A percentile compares a stretch with the other conserved stretches of the same genome.
Evolutionary conservation across 208 protist species (phyloP).

Genomic region (Leishmania arabica): DNA sequence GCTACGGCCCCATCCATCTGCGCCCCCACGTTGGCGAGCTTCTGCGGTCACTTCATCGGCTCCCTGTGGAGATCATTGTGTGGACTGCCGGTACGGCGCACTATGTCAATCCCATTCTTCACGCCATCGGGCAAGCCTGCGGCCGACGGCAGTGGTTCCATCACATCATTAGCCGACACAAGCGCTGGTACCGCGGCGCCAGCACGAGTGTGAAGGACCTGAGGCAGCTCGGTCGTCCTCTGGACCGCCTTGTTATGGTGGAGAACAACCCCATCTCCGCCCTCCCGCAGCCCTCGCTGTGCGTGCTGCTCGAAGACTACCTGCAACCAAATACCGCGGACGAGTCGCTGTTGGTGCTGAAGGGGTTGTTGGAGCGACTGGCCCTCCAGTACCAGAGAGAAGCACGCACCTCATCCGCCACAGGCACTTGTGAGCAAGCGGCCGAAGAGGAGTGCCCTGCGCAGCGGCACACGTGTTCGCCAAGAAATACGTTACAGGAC

Average conservation of each 20-base stretch:
- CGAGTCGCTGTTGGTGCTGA: slow-evolving; percentile 49
- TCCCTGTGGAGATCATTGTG: slow-evolving; percentile 76
- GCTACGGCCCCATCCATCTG: slow-evolving; percentile 49
- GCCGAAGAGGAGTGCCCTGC: background rate
- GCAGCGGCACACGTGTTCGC: background rate
- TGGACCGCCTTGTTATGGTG: slow-evolving; percentile 65
- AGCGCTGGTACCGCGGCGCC: slow-evolving; percentile 52
- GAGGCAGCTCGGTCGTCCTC: slow-evolving; percentile 43
- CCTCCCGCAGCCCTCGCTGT: slow-evolving; percentile 43
- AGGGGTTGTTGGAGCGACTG: slow-evolving; percentile 50
- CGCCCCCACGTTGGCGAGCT: slow-evolving; percentile 59
- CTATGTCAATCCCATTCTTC: slow-evolving; percentile 76
- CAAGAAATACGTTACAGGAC: background rate
- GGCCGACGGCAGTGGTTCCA: slow-evolving; percentile 70
- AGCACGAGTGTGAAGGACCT: slow-evolving; percentile 66
- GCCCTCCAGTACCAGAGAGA: slow-evolving; percentile 7
- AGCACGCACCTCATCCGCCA: background rate
- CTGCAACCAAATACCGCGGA: slow-evolving; percentile 44
- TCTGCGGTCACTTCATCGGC: slow-evolving; percentile 47
- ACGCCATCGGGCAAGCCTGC: slow-evolving; percentile 42
- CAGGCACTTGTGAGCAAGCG: background rate
- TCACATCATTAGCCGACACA: slow-evolving; percentile 79
- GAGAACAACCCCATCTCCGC: slow-evolving; percentile 86
- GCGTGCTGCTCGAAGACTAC: slow-evolving; percentile 83
- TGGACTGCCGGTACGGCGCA: slow-evolving; percentile 65